A percentile compares a stretch with the other conserved stretches of the same genome.
Conservation (phyloP, 148 eudicot species). For the Cornus kousa region DNA sequence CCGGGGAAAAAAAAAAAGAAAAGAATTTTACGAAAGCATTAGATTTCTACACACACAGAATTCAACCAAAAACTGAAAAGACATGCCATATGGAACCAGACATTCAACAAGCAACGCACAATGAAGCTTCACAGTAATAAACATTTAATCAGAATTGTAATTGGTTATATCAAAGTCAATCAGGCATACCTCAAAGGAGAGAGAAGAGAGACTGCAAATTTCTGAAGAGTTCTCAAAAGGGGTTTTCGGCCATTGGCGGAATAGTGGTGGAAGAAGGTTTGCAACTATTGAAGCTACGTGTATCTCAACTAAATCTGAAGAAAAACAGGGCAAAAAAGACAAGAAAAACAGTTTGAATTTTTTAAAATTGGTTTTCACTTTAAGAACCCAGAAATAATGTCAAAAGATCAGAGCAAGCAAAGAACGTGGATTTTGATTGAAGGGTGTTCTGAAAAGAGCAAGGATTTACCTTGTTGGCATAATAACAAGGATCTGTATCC, state of each 20-base stretch:
- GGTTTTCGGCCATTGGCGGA: conserved; percentile 40
- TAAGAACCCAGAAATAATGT: not conserved
- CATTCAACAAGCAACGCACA: not conserved
- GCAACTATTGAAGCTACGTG: conserved; percentile 69
- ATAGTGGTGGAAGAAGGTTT: conserved; percentile 46
- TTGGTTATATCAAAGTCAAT: not conserved
- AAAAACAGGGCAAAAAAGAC: not conserved
- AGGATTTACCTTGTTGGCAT: not conserved
- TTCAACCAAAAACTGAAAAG: not conserved
- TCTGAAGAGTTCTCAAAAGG: conserved; percentile 30
- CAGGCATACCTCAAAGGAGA: conserved; percentile 33
- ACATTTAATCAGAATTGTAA: not conserved
- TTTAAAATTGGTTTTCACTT: not conserved
- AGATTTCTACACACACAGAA: not conserved
- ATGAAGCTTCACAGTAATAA: not conserved
- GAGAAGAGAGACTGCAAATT: conserved; percentile 28
- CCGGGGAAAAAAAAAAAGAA: not conserved
- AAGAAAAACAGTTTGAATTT: not conserved
- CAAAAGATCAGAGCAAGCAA: not conserved
- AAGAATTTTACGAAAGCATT: not conserved
- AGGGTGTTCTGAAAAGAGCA: not conserved
- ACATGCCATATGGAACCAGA: not conserved
- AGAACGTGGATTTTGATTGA: not conserved
- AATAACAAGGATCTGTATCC: not conserved
- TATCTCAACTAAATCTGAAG: not conserved